Conservation (phyloP, 306 rosid genomes). For the Glycine tomentella region DNA sequence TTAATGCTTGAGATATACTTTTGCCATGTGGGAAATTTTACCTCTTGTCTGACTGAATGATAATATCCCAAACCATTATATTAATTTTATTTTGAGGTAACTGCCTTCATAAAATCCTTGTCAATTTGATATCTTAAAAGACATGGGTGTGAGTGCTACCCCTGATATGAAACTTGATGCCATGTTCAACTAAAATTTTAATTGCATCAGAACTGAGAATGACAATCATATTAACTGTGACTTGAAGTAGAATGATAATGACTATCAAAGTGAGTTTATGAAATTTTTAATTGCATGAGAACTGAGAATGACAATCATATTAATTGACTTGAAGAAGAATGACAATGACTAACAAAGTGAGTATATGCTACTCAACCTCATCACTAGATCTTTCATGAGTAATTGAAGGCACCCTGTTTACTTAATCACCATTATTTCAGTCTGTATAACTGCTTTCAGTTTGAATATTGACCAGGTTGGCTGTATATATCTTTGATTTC, state of each 20-base stretch:
- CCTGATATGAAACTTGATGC: background rate
- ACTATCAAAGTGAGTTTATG: background rate
- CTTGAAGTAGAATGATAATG: background rate
- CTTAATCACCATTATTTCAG: background rate
- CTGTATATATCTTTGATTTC: conserved; percentile 7
- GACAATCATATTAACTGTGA: background rate
- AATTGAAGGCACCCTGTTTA: background rate
- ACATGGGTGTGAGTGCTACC: background rate
- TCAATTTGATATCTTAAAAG: background rate
- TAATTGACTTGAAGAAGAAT: background rate
- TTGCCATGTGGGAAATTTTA: conserved; percentile 5
- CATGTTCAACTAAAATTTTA: background rate
- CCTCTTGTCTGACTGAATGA: conserved; percentile 2
- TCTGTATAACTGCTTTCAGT: background rate
- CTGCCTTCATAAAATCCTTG: too few relatives aligned
- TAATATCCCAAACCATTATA: background rate
- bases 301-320: background rate
- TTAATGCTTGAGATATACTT: conserved; percentile 23
- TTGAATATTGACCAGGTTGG: background rate
- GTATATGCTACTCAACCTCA: background rate
- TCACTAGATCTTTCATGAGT: background rate
- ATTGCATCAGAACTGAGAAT: background rate
- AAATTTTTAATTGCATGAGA: background rate
- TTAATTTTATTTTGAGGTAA: background rate
- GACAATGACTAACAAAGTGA: background rate